phyloP scores from a whole-genome alignment of 2,329 filamentous ascomycete genomes.

The Penicillium frequentans region DNA sequence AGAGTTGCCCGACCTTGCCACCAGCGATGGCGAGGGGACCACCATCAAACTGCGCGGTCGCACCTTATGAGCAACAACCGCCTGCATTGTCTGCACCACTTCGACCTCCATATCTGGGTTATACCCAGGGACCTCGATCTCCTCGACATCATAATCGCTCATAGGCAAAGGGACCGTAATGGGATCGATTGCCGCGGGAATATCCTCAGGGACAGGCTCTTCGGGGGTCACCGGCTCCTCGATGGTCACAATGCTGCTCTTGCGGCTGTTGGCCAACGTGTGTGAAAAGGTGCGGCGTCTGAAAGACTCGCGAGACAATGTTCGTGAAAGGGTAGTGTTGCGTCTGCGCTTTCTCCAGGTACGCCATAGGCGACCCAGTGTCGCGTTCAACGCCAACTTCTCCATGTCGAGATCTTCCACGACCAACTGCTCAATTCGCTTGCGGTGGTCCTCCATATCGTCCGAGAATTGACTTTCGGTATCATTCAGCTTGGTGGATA shows the following conservation, averaged over 20 bases:
- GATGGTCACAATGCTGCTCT: slow-evolving; percentile 38
- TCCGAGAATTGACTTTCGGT: slow-evolving; percentile 55
- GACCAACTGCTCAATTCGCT: slow-evolving; percentile 64
- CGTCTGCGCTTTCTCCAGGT: slow-evolving; percentile 80
- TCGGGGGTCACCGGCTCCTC: slow-evolving; percentile 29
- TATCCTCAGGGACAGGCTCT: slow-evolving; percentile 11
- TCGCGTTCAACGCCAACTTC: slow-evolving; percentile 84
- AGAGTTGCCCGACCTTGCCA: slow-evolving; percentile 28
- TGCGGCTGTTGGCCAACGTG: slow-evolving; percentile 32
- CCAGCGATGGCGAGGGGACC: slow-evolving; percentile 33
- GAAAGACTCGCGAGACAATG: slow-evolving; percentile 44
- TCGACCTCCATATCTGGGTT: slow-evolving; percentile 60
- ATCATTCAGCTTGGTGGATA: slow-evolving; percentile 42
- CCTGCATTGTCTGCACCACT: slow-evolving; percentile 43
- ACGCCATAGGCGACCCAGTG: slow-evolving; percentile 86
- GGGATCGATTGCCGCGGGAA: slow-evolving; percentile 27
- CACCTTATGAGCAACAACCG: slow-evolving; percentile 41
- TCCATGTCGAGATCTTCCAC: slow-evolving; percentile 92
- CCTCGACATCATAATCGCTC: slow-evolving; percentile 44
- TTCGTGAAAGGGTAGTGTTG: slow-evolving; percentile 37
- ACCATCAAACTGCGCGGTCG: slow-evolving; percentile 46
- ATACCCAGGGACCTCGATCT: slow-evolving; percentile 77
- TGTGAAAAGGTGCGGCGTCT: slow-evolving; percentile 28
- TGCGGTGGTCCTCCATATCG: slow-evolving; percentile 41
- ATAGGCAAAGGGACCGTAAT: slow-evolving; percentile 32